A percentile compares a stretch with the other conserved stretches of the same genome.
Evolutionary conservation across 441 rosid genomes (phyloP).

Genomic region (Pelargonium exstipulatum): DNA sequence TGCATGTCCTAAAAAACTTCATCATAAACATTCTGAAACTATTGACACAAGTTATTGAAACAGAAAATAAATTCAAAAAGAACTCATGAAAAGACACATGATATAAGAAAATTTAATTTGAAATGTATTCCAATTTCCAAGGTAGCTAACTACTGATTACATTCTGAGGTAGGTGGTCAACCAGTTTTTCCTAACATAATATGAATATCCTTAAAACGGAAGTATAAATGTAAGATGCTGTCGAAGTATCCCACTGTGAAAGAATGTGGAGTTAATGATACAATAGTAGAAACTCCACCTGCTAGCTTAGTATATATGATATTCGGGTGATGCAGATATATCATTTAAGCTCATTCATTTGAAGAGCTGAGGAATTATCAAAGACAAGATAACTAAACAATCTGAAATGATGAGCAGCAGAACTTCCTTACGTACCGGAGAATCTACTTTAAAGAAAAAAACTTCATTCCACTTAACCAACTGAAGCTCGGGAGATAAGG

Average conservation of each 20-base stretch:
- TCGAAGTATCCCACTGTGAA: too few species aligned
- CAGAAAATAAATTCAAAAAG: neutral
- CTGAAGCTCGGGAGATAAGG: slow-evolving; percentile 48
- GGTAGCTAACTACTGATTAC: too few species aligned
- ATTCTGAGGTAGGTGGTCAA: neutral
- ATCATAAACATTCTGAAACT: neutral
- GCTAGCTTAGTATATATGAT: too few species aligned
- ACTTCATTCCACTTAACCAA: slow-evolving; percentile 79
- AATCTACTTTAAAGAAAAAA: slow-evolving; percentile 85
- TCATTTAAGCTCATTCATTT: neutral
- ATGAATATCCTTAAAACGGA: neutral
- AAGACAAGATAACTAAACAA: neutral
- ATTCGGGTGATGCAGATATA: neutral
- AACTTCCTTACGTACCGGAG: slow-evolving; percentile 42
- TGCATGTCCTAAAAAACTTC: neutral
- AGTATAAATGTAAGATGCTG: neutral
- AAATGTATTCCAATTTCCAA: too few species aligned
- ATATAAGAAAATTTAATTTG: neutral
- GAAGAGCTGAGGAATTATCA: neutral
- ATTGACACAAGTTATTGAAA: neutral
- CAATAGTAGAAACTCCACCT: too few species aligned
- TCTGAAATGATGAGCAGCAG: neutral
- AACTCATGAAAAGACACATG: neutral
- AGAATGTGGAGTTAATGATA: too few species aligned
- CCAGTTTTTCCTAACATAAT: neutral